Conservation (phyloP, 805 yeast genomes). For the Metschnikowia kunwiensis region DNA sequence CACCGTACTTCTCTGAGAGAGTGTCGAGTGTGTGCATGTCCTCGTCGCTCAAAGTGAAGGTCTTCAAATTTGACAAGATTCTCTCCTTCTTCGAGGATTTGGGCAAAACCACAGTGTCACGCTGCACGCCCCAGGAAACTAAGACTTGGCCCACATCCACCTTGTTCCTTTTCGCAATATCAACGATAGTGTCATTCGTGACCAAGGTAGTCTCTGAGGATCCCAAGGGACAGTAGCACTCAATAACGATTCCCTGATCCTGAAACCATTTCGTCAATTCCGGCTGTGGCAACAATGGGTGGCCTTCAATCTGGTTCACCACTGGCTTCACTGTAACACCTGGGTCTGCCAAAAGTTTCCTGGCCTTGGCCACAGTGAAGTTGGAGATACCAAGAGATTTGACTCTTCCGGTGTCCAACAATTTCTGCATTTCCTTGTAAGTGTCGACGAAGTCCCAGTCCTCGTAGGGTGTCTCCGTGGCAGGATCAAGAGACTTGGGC, state of each 20-base stretch:
- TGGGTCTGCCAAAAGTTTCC: constrained; percentile 17
- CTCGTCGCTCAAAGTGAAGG: constrained; percentile 33
- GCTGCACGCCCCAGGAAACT: constrained; percentile 20
- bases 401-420: constrained; percentile 20
- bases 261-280: constrained; percentile 16
- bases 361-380: constrained; percentile 16
- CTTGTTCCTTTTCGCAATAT: constrained; percentile 17
- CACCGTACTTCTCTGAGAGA: constrained; percentile 33
- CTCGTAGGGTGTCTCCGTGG: constrained; percentile 9
- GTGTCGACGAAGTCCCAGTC: constrained; percentile 29
- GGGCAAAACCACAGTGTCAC: constrained; percentile 21
- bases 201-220: constrained; percentile 15
- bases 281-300: constrained; percentile 20
- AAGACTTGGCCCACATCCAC: constrained; percentile 19
- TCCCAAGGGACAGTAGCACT: constrained; percentile 22
- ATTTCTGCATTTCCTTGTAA: constrained; percentile 33
- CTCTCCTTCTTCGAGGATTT: constrained; percentile 27
- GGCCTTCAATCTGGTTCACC: constrained; percentile 22
- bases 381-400: constrained; percentile 20
- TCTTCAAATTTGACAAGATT: constrained; percentile 36
- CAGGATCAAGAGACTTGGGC: constrained; percentile 17
- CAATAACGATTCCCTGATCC: constrained; percentile 14
- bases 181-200: constrained; percentile 13
- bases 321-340: constrained; percentile 20
- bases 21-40: constrained; percentile 35